Evolutionary conservation across 306 rosid genomes (phyloP).

Genomic region (Prunus dulcis): DNA sequence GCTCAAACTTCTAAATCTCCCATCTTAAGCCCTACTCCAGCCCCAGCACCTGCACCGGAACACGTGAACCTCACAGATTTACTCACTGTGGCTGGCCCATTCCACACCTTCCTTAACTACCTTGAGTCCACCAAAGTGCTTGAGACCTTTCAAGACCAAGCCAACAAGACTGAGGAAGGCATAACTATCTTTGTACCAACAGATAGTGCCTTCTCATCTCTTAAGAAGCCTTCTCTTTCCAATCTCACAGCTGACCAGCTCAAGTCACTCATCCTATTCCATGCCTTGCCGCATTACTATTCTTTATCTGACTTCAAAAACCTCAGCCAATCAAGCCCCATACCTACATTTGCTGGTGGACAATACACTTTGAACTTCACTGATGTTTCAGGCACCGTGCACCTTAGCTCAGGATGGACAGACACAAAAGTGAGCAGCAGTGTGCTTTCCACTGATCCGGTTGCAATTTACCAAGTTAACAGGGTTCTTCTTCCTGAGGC

Average conservation of each 20-base stretch:
- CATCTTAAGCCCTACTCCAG: conserved; percentile 60
- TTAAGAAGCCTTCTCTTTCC: conserved; percentile 58
- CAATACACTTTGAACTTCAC: conserved; percentile 72
- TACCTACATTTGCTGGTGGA: conserved; percentile 82
- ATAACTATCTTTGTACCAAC: conserved; percentile 83
- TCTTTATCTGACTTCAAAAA: conserved; percentile 67
- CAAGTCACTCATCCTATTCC: conserved; percentile 73
- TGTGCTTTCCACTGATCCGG: conserved; percentile 80
- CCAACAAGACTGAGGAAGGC: conserved; percentile 90
- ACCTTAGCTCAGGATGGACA: conserved; percentile 71
- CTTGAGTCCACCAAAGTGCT: conserved; percentile 75
- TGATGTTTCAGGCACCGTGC: conserved; percentile 62
- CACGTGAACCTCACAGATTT: conserved; percentile 71
- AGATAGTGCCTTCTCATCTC: conserved; percentile 59
- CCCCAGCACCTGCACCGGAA: conserved; percentile 81
- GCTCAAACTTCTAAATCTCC: conserved; percentile 67
- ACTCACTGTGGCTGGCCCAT: conserved; percentile 85
- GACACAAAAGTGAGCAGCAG: conserved; percentile 76
- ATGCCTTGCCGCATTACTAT: conserved; percentile 83
- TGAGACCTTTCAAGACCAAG: conserved; percentile 89
- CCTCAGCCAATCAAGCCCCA: conserved; percentile 53
- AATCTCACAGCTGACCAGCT: conserved; percentile 66
- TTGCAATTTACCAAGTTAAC: conserved; percentile 77
- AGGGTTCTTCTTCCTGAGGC: conserved; percentile 82
- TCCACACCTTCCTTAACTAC: conserved; percentile 69